Conservation (phyloP, 2,329 filamentous ascomycete species). For the Fusarium sp. region DNA sequence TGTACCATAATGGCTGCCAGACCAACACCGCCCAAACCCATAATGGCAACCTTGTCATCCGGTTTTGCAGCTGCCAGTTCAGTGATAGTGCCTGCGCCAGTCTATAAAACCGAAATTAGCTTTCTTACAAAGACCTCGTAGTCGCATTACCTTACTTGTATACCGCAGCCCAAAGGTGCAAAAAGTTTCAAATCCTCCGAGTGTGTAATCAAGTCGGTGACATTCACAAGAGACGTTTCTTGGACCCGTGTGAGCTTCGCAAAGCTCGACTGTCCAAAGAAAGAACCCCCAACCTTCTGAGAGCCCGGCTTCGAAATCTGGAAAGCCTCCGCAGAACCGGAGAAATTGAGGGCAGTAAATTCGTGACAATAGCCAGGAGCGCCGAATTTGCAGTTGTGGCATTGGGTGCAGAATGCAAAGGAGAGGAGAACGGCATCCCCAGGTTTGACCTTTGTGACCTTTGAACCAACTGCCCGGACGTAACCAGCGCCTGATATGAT, state of each 20-base stretch:
- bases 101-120: neutral
- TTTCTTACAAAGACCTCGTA: too few species aligned
- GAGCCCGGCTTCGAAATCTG: neutral
- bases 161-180: too few species aligned
- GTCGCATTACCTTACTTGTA: too few species aligned
- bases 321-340: neutral
- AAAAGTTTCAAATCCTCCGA: neutral
- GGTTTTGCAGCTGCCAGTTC: neutral
- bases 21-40: neutral
- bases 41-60: neutral
- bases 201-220: neutral
- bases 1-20: neutral
- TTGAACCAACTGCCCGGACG: neutral
- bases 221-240: neutral
- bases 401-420: neutral
- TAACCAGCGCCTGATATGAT: neutral
- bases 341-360: neutral
- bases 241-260: neutral
- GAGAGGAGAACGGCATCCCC: neutral
- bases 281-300: neutral
- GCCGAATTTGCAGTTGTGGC: neutral
- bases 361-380: neutral
- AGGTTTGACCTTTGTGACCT: neutral
- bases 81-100: neutral
- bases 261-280: neutral